These are phyloP conservation scores for Cyathus striatus DNA, from an alignment of 768 basidiomycete genomes.

Conservation along the genomic window DNA sequence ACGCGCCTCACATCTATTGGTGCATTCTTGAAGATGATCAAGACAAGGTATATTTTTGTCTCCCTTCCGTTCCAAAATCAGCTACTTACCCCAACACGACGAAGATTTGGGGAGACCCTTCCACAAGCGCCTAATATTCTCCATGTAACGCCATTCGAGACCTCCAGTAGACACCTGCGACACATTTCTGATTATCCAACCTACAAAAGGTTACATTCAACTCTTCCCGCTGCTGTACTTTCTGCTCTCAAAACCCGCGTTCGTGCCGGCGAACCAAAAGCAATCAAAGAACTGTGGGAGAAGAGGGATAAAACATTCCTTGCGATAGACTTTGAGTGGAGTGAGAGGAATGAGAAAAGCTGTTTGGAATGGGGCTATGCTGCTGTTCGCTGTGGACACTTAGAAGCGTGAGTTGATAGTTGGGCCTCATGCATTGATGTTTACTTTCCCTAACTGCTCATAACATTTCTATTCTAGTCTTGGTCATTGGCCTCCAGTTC, in stretches of 20 bases:
- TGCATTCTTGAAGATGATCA: constrained; percentile 82
- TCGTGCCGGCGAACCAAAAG: constrained; percentile 58
- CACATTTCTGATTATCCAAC: constrained; percentile 61
- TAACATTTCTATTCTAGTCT: constrained; percentile 29
- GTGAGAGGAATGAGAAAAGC: constrained; percentile 63
- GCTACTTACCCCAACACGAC: neutral
- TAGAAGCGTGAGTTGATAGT: constrained; percentile 52
- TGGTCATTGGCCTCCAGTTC: constrained; percentile 73
- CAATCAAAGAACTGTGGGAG: constrained; percentile 65
- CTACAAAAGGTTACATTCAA: constrained; percentile 67
- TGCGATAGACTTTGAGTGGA: constrained; percentile 71
- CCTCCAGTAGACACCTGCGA: constrained; percentile 59
- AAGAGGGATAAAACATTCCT: constrained; percentile 69
- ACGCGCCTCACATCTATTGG: constrained; percentile 68
- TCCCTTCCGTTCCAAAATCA: neutral
- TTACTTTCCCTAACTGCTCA: neutral
- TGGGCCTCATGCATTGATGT: neutral
- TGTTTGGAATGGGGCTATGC: constrained; percentile 83
- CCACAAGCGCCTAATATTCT: constrained; percentile 72
- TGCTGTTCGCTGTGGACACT: constrained; percentile 65
- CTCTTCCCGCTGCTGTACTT: constrained; percentile 65
- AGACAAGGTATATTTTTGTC: constrained; percentile 49
- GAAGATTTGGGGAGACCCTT: constrained; percentile 72
- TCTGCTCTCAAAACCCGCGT: constrained; percentile 63
- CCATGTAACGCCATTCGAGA: constrained; percentile 65